Base-by-base conservation (phyloP, 2,329 filamentous ascomycete species). In the Madurella mycetomatis region DNA sequence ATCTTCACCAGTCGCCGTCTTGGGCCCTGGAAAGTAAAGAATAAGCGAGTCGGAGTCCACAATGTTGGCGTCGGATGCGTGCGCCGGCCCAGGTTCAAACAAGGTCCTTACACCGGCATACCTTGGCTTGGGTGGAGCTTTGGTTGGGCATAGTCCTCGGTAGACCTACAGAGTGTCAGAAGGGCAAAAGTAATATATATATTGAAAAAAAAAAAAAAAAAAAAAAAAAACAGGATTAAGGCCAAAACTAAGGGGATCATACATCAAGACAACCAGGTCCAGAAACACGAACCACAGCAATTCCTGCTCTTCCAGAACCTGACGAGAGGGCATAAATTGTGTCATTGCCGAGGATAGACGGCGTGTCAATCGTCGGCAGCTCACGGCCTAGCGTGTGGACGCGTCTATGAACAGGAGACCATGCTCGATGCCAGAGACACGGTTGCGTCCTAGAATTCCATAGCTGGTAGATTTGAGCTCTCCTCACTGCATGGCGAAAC, bases 321-420 rank as follows among this genome's bases (percentile, higher is more conserved):
- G 92, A 95, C 0, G 92, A 96, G 1, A 97, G 75, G 0, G 94
- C 94, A 70, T 95, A 97, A 50, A 99, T 95, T 1, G 92, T 97
- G 54, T 82, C 78, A 64, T 75, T 65, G 19, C 60, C 52, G 42
- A 47, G 11, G 31, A 43, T n/a, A 32, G 48, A 44, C 11, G 18
- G n/a, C 30, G 34, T 53, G 34, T 54, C 44, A 45, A 50, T 47
- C n/a, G 9, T 37, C 5, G 43, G 47, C 32, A 47, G 17, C 25
- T 18, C 19, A 37, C 13, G 45, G 18, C 47, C 51, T 25, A 41
- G 32, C 5, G 49, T 40, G 47, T 51, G 58, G 30, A 57, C 44
- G 56, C 51, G 53, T 9, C 34, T 43, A 16, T 15, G 25, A 18
- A 17, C n/a, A 47, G 17, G 16, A 19, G 46, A 32, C 40, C 41